Evolutionary conservation across 768 basidiomycete species (phyloP).

Genomic region (Clitopilus passeckerianus): DNA sequence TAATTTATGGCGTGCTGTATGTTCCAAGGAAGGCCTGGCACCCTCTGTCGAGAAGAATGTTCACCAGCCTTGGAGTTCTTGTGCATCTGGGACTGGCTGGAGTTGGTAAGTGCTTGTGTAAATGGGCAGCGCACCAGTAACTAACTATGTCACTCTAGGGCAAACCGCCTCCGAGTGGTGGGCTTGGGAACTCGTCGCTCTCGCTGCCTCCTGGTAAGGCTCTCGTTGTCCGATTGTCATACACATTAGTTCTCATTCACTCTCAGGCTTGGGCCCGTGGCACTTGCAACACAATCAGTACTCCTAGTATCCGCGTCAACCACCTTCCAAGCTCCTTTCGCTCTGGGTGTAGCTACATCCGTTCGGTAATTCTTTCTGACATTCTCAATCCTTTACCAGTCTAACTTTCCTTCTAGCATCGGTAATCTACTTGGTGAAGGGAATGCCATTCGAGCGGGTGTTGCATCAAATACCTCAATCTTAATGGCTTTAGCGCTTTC

Average conservation of each 20-base stretch:
- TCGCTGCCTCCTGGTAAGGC: constrained; percentile 44
- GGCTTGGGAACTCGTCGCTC: constrained; percentile 87
- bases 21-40: constrained; percentile 78
- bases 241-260: not conserved
- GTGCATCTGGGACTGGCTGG: constrained; percentile 79
- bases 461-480: constrained; percentile 62
- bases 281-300: constrained; percentile 87
- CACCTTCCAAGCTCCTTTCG: constrained; percentile 81
- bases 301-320: constrained; percentile 71
- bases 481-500: constrained; percentile 63
- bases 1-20: constrained; percentile 59
- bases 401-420: constrained; percentile 39
- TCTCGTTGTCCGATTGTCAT: not conserved
- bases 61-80: constrained; percentile 64
- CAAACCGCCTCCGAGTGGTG: constrained; percentile 95
- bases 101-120: constrained; percentile 58
- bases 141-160: no score
- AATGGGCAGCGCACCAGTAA: no score
- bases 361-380: constrained; percentile 54
- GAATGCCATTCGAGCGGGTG: constrained; percentile 65
- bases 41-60: constrained; percentile 59
- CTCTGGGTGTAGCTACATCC: constrained; percentile 77
- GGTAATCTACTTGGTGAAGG: constrained; percentile 87
- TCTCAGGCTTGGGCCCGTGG: constrained; percentile 68
- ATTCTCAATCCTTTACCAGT: not conserved